Conservation (phyloP, 805 yeast species). For the Komagataella populi region DNA sequence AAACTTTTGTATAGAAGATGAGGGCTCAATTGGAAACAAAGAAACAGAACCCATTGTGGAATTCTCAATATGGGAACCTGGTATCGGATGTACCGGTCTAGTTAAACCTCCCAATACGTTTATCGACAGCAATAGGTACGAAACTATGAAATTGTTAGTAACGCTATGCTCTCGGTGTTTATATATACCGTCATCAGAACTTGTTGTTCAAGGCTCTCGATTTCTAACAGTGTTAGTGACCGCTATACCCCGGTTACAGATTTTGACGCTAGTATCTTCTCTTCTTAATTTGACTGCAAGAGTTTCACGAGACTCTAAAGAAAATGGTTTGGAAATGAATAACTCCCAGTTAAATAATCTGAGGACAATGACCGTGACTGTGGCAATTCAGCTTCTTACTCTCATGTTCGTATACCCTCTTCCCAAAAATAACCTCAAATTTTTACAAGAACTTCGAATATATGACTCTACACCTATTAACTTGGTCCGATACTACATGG, state of each 20-base stretch:
- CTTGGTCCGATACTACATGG: constrained; percentile 34
- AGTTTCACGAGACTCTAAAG: constrained; percentile 24
- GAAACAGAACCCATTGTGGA: constrained; percentile 13
- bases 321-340: constrained; percentile 28
- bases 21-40: constrained; percentile 2
- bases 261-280: constrained; percentile 48
- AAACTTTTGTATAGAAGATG: constrained; percentile 36
- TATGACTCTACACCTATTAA: constrained; percentile 25
- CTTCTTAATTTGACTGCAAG: constrained; percentile 51
- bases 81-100: constrained; percentile 36
- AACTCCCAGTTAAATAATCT: constrained; percentile 21
- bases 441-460: constrained; percentile 20
- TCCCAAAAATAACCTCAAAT: constrained; percentile 30
- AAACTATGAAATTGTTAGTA: constrained; percentile 47
- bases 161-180: constrained; percentile 49
- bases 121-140: constrained; percentile 53
- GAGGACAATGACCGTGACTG: constrained; percentile 33
- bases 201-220: constrained; percentile 41
- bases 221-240: constrained; percentile 44
- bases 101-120: constrained; percentile 20
- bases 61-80: constrained; percentile 64
- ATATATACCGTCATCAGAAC: constrained; percentile 28
- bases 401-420: constrained; percentile 50
- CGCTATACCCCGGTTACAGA: constrained; percentile 31
- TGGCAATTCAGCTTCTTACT: constrained; percentile 49